Evolutionary conservation across 768 basidiomycete species (phyloP).

Genomic region (Xerocomellus chrysenteron): DNA sequence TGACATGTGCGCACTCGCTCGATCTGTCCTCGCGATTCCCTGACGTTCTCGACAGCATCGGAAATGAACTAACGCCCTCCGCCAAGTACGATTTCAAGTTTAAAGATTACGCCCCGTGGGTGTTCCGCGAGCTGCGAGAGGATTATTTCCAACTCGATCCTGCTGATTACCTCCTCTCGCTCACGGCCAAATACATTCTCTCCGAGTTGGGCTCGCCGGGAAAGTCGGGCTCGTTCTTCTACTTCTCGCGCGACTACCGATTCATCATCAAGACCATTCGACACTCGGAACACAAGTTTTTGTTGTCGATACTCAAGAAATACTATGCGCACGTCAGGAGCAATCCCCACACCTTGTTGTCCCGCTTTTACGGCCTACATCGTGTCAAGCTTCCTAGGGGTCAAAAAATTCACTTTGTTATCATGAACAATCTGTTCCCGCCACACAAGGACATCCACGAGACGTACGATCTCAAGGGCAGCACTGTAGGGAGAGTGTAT

Average conservation of each 20-base stretch:
- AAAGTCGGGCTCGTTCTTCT: conserved; percentile 99
- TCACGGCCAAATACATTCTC: conserved; percentile 96
- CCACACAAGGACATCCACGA: conserved; percentile 97
- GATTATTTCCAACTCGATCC: conserved; percentile 94
- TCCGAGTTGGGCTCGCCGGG: conserved; percentile 97
- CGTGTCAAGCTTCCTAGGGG: conserved; percentile 95
- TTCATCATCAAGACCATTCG: conserved; percentile 99
- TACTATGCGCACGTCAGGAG: conserved; percentile 84
- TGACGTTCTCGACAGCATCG: conserved; percentile 55
- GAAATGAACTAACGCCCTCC: conserved; percentile 96
- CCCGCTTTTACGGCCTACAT: conserved; percentile 95
- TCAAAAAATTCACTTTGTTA: conserved; percentile 96
- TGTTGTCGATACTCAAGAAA: conserved; percentile 75
- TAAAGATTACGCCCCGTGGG: conserved; percentile 98
- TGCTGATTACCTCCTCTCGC: conserved; percentile 93
- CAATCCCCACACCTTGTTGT: conserved; percentile 93
- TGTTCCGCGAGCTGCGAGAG: conserved; percentile 94
- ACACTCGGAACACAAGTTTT: conserved; percentile 91
- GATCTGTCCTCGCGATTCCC: neutral
- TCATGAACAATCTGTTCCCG: conserved; percentile 99
- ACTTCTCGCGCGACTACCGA: conserved; percentile 97
- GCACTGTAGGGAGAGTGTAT: conserved; percentile 85
- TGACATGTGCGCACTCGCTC: conserved; percentile 69
- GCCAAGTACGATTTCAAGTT: conserved; percentile 99
- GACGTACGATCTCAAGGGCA: conserved; percentile 96